Evolutionary conservation across 345 rosid genomes (phyloP).

Genomic region (Angophora floribunda): DNA sequence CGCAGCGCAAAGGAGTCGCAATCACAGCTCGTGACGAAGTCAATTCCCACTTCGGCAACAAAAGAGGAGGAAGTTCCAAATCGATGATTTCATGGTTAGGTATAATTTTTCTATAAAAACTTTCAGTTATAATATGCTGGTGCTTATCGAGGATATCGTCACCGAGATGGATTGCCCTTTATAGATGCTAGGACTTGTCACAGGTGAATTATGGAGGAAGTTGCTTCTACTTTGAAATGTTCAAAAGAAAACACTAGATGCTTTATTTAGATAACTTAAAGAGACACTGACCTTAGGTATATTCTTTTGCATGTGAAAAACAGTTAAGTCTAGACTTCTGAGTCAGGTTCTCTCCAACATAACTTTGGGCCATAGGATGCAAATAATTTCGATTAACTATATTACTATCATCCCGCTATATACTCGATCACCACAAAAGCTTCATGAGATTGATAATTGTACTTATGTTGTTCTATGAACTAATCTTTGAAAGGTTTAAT

Average conservation of each 20-base stretch:
- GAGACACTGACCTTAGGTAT: neutral
- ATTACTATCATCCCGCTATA: neutral
- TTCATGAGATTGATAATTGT: neutral
- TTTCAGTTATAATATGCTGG: neutral
- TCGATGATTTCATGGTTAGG: neutral
- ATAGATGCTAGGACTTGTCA: neutral
- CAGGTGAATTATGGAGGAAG: neutral
- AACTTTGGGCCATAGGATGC: neutral
- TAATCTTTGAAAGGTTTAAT: neutral
- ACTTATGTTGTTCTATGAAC: neutral
- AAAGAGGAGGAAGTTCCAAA: neutral
- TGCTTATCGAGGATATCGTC: neutral
- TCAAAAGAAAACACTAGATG: neutral
- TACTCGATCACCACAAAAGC: neutral
- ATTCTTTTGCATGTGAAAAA: neutral
- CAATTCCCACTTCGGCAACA: neutral
- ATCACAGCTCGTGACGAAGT: neutral
- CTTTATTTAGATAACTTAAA: neutral
- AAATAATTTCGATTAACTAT: neutral
- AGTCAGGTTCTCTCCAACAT: neutral
- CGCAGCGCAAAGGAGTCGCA: neutral
- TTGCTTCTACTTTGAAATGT: neutral
- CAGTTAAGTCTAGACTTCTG: neutral
- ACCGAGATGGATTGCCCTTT: neutral
- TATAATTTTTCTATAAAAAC: neutral